Base-by-base conservation (phyloP, 2,329 filamentous ascomycete species). In the Fusarium lyarnte region DNA sequence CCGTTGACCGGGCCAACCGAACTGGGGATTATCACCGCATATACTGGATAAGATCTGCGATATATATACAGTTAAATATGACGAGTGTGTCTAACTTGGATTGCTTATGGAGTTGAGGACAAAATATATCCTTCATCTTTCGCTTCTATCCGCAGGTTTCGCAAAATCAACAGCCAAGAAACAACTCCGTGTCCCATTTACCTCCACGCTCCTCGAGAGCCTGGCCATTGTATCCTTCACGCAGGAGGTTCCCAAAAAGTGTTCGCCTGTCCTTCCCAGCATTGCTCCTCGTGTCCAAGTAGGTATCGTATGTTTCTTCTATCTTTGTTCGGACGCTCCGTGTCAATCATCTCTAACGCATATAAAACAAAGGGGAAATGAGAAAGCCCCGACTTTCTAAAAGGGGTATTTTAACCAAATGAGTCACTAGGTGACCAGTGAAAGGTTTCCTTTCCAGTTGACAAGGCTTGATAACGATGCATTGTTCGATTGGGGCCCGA, bases 371-470 rank as follows among this genome's bases (percentile, higher is more conserved):
- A 68, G 53, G 29, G 42, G 70, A 63, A 43, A 46, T 66, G 46
- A 42, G 49, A 45, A 69, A 65, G 69, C 67, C 64, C 60, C 66
- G 51, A 54, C 66, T 68, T 47, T 73, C 72, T 54, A 67, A 69
- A 58, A 63, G 63, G 66, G 72, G 69, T 73, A 77, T 77, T 74
- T 70, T 77, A 64, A 63, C 68, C 71, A 69, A 70, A 59, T 66
- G 63, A 70, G 53, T 58, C 58, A 68, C 58, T 52, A 63, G 62
- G 45, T 35, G 59, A 65, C 52, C 31, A 19, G 17, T 67, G 27
- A 42, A 51, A 55, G 51, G 64, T 43, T 67, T 17, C 17, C 35
- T 33, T 65, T 36, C 49, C 73, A 27, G 27, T 51, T 63, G 45
- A 55, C 42, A 42, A 60, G 27, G 61, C 58, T 55, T 63, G 61